These are phyloP conservation scores for Rutstroemia sydowiana DNA, from an alignment of 2,329 filamentous ascomycete genomes.

Conservation along the genomic window DNA sequence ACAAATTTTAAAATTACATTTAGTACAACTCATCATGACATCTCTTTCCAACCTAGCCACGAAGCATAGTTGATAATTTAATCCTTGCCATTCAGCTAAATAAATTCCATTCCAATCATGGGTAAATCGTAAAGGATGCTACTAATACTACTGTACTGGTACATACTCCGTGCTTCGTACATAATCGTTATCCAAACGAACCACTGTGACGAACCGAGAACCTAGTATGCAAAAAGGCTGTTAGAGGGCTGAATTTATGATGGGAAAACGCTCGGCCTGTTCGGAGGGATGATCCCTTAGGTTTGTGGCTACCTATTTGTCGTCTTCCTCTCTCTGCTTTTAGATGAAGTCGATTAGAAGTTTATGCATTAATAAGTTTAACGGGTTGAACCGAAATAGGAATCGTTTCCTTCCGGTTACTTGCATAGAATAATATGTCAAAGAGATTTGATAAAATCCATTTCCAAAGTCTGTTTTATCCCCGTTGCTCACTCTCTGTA, in stretches of 20 bases:
- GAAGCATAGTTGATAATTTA: background rate
- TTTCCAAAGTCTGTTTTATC: too few species aligned
- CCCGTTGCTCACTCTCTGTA: too few species aligned
- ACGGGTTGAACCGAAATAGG: background rate
- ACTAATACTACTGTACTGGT: too few species aligned
- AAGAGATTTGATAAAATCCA: too few species aligned
- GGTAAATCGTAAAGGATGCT: too few species aligned
- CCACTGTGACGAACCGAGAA: too few species aligned
- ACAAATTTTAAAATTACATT: slow-evolving; percentile 21
- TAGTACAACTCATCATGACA: slow-evolving; percentile 26
- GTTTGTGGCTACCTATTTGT: too few species aligned
- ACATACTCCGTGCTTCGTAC: background rate
- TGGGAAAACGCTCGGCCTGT: background rate
- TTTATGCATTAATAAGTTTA: background rate
- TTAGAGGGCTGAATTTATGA: background rate
- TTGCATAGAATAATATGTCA: too few species aligned
- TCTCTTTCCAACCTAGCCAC: background rate
- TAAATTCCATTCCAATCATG: too few species aligned
- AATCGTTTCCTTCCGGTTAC: too few species aligned
- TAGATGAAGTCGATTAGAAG: background rate
- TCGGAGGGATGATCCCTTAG: background rate
- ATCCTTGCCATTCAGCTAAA: background rate
- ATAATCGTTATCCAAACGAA: background rate
- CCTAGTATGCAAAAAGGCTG: background rate
- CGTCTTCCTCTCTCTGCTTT: background rate